Percentiles rank a stretch among this genome's conserved stretches.
Evolutionary conservation across 208 protist genomes (phyloP).

Genomic region (Trypanosoma congolense): DNA sequence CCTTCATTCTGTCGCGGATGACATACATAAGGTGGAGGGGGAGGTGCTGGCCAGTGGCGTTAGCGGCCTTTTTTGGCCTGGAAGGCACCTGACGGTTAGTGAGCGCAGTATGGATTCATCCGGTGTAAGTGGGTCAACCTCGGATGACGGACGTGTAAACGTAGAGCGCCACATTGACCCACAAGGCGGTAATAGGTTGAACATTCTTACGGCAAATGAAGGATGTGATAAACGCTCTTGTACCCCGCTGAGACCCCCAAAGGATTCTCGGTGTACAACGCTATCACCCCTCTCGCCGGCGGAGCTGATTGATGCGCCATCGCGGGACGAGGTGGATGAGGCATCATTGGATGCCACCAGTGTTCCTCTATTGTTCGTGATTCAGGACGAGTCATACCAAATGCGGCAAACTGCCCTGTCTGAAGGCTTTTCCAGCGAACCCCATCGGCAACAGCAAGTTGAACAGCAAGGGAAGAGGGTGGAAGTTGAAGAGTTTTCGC

Average conservation of each 20-base stretch:
- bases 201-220: no score
- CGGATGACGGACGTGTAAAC: neutral
- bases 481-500: neutral
- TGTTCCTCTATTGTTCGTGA: conserved; percentile 19
- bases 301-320: conserved; percentile 6
- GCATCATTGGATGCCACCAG: conserved; percentile 1
- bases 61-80: neutral
- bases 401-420: neutral
- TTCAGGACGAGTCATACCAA: conserved; percentile 5
- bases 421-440: neutral
- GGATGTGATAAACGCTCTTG: no score
- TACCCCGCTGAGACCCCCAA: no score
- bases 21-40: neutral
- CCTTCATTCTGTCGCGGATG: neutral
- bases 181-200: no score
- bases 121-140: neutral
- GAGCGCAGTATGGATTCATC: neutral
- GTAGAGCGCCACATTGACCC: no score
- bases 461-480: neutral
- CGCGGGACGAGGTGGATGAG: neutral
- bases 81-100: neutral
- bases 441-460: neutral
- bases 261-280: neutral
- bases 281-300: neutral
- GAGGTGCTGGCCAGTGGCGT: neutral